Conservation (phyloP, 257 asterid species). For the Lantana camara region DNA sequence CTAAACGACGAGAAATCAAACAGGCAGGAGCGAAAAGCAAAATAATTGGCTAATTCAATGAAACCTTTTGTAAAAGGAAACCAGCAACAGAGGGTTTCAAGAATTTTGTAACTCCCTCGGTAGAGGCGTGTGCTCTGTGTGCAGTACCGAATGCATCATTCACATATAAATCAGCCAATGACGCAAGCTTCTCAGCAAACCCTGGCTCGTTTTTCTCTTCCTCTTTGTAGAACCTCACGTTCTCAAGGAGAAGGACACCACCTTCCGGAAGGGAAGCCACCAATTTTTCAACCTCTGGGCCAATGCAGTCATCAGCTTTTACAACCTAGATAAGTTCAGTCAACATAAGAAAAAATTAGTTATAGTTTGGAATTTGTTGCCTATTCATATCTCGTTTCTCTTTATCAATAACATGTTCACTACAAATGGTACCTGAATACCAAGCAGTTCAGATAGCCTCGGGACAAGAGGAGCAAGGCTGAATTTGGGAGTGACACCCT, state of each 20-base stretch:
- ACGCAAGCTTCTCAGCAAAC: slow-evolving; percentile 28
- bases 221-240: slow-evolving; percentile 29
- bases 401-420: background rate
- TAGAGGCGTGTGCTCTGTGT: slow-evolving; percentile 28
- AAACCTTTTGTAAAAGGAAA: slow-evolving; percentile 29
- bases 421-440: slow-evolving; percentile 14
- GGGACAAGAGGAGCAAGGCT: slow-evolving; percentile 38
- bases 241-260: slow-evolving; percentile 27
- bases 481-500: slow-evolving; percentile 37
- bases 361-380: background rate
- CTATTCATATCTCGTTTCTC: background rate
- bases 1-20: background rate
- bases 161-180: slow-evolving; percentile 26
- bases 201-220: slow-evolving; percentile 29
- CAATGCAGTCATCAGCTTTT: slow-evolving; percentile 26
- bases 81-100: slow-evolving; percentile 32
- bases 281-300: slow-evolving; percentile 22
- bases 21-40: background rate
- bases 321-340: slow-evolving; percentile 10
- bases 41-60: slow-evolving; percentile 1
- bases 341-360: background rate
- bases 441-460: slow-evolving; percentile 32
- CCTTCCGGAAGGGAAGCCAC: slow-evolving; percentile 22
- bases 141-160: slow-evolving; percentile 30
- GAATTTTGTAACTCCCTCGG: slow-evolving; percentile 29